A percentile compares a stretch with the other conserved stretches of the same genome.
Evolutionary conservation across 805 yeast species (phyloP).

Genomic region (Candida nitratophila): DNA sequence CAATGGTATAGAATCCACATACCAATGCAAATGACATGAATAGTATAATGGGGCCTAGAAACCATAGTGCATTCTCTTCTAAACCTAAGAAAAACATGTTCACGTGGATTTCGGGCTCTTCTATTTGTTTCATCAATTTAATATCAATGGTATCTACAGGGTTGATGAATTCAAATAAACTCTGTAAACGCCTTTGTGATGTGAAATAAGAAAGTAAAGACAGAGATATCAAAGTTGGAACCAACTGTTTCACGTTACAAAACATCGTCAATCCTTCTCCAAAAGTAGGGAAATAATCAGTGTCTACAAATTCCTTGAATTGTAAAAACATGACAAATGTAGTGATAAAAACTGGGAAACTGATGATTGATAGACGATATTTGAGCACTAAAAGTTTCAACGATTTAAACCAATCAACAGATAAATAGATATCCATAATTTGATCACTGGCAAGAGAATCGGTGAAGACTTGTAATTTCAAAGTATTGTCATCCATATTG

Average conservation of each 20-base stretch:
- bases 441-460: constrained; percentile 28
- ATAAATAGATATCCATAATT: constrained; percentile 32
- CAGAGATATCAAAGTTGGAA: constrained; percentile 17
- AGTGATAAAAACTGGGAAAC: constrained; percentile 60
- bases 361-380: constrained; percentile 67
- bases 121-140: constrained; percentile 33
- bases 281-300: constrained; percentile 35
- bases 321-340: constrained; percentile 50
- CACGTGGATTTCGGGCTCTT: constrained; percentile 28
- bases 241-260: constrained; percentile 23
- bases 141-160: constrained; percentile 42
- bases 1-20: constrained; percentile 24
- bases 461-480: constrained; percentile 43
- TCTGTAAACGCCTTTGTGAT: constrained; percentile 28
- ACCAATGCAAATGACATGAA: constrained; percentile 39
- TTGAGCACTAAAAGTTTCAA: constrained; percentile 65
- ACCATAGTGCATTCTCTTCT: constrained; percentile 46
- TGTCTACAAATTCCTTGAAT: constrained; percentile 33
- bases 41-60: constrained; percentile 53
- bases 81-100: constrained; percentile 66
- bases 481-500: constrained; percentile 11
- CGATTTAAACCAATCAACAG: constrained; percentile 51
- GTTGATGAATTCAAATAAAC: constrained; percentile 37
- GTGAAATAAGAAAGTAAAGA: constrained; percentile 33
- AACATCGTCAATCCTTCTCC: constrained; percentile 37